Base-by-base conservation (phyloP, 208 protist species). In the Trypanosoma avium region DNA sequence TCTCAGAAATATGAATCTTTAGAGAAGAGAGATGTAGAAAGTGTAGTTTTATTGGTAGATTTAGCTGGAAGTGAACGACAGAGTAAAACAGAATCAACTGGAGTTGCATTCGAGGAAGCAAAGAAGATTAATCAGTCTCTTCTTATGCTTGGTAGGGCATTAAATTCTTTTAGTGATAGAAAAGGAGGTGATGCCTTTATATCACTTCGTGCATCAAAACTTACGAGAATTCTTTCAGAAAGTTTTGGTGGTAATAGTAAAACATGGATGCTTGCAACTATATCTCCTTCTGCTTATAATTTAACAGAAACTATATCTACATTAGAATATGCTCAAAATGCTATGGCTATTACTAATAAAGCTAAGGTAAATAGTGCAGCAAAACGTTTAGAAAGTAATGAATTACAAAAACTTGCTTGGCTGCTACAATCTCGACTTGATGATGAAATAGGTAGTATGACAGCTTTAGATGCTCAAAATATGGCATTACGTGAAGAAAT, bases 161-260 rank as follows among this genome's bases (percentile, higher is more conserved):
- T 97, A 46, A 88, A 93, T 73, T 91, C 83, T 35, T 88, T 93
- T 67, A 79, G 82, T 67, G 82, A 91, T 54, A 76, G 75, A 55
- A 90, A 88, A 33, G 67, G 77, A 47, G 46, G 61, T 30, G 81
- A 85, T 61, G 69, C 57, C 22, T 90, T 81, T 67, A 85, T 95
- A 35, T 89, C 88, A 22, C 68, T 94, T 61, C 83, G 91, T 35
- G 91, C 91, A 56, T 96, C 88, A 55, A 95, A 95, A 70, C 75
- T 97, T 26, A 97, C 94, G 27, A 76, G 88, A 17, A 58, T 97
- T 40, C 70, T 95, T 58, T 89, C 89, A 24, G 88, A 97, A 73
- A 95, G 86, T 59, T 92, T 97, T 55, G 92, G 92, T 36, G 92
- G 88, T 42, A 97, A 97, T 67, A 93, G 86, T 67, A 94, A 94